Percentiles rank a stretch among this genome's conserved stretches.
phyloP scores from a whole-genome alignment of 169 alveolate species.

The Eimeria falciformis region DNA sequence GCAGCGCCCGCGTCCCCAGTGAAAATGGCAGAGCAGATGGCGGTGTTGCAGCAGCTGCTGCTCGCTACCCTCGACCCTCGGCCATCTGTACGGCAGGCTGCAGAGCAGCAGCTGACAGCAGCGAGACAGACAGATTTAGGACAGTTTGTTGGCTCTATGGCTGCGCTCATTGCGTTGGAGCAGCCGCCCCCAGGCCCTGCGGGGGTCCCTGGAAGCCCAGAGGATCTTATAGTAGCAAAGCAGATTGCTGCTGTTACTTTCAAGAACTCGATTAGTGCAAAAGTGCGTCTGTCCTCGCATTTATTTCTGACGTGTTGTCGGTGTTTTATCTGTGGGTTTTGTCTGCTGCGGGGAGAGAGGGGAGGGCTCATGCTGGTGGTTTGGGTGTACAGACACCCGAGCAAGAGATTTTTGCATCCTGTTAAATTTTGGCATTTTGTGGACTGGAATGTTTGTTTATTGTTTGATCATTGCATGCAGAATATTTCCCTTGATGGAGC shows the following conservation, averaged over 20 bases:
- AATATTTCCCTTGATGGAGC: conserved; percentile 71
- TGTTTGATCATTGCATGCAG: conserved; percentile 28
- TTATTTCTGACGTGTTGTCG: too few species aligned
- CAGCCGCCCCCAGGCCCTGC: conserved; percentile 63
- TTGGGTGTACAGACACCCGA: not conserved
- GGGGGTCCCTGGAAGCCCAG: conserved; percentile 66
- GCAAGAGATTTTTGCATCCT: not conserved
- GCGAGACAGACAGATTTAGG: conserved; percentile 71
- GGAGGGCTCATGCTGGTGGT: not conserved
- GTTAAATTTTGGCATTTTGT: not conserved
- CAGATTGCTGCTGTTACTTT: conserved; percentile 79
- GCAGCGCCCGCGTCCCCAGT: conserved; percentile 21
- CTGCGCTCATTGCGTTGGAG: conserved; percentile 64
- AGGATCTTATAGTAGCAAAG: conserved; percentile 72
- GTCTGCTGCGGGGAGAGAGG: not conserved
- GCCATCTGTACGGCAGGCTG: conserved; percentile 70
- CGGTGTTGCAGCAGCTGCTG: conserved; percentile 78
- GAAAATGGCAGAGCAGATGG: conserved; percentile 68
- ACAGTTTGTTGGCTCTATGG: conserved; percentile 73
- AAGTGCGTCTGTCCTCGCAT: too few species aligned
- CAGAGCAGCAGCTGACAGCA: conserved; percentile 74
- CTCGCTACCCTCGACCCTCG: conserved; percentile 76
- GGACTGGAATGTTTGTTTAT: not conserved
- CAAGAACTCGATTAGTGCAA: conserved; percentile 81
- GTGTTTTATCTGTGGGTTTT: not conserved